Evolutionary conservation across 495 filamentous ascomycete species (phyloP).

Genomic region (Friedmanniomyces simplex): DNA sequence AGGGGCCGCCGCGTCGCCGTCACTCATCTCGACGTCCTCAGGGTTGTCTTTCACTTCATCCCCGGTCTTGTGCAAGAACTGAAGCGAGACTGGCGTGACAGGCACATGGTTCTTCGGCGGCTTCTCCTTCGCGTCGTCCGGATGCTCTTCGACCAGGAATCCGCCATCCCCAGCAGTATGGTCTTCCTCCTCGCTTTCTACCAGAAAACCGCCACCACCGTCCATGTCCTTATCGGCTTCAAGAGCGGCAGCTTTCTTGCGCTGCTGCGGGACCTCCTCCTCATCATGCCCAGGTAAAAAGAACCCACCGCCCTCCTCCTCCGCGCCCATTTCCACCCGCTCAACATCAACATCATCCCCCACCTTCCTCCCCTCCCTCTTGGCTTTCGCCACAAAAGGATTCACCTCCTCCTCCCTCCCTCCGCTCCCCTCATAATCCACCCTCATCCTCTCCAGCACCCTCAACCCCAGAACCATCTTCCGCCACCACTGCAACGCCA

Average conservation of each 20-base stretch:
- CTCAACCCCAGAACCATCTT: constrained; percentile 78
- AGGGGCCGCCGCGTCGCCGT: neutral
- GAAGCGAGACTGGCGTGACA: constrained; percentile 26
- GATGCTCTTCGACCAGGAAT: constrained; percentile 15
- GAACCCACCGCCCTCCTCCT: constrained; percentile 16
- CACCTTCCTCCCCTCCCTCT: neutral
- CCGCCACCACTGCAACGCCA: constrained; percentile 67
- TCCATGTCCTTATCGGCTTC: constrained; percentile 1
- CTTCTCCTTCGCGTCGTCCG: neutral
- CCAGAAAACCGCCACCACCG: constrained; percentile 14
- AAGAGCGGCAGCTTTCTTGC: neutral
- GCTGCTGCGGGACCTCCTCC: constrained; percentile 4
- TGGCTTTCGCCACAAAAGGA: constrained; percentile 32
- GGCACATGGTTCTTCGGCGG: constrained; percentile 8
- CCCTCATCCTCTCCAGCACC: constrained; percentile 65
- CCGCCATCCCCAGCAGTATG: neutral
- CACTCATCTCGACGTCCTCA: constrained; percentile 1
- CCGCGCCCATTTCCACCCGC: neutral
- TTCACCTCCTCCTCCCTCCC: constrained; percentile 34
- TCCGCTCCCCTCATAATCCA: constrained; percentile 51
- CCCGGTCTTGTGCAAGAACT: constrained; percentile 20
- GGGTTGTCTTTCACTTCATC: constrained; percentile 4
- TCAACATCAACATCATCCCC: neutral
- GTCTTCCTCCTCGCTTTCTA: constrained; percentile 8
- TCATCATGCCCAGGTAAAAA: constrained; percentile 21